phyloP scores from a whole-genome alignment of 1,139 yeast species.

The Debaryomyces udenii region DNA sequence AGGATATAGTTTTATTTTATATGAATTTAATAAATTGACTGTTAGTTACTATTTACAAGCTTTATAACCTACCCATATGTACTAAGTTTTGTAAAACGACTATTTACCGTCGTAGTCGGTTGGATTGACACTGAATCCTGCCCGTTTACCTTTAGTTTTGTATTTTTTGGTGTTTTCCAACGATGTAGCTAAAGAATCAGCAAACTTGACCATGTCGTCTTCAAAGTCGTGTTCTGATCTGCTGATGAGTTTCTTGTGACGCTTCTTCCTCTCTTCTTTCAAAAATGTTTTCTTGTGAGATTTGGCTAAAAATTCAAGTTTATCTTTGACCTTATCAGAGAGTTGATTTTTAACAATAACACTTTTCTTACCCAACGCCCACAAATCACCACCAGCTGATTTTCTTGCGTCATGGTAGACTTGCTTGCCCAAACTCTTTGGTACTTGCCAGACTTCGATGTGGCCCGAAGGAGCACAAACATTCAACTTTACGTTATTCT shows the following conservation, averaged over 20 bases:
- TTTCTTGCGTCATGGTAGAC: slow-evolving; percentile 91
- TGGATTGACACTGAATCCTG: slow-evolving; percentile 32
- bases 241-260: slow-evolving; percentile 43
- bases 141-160: slow-evolving; percentile 35
- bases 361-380: slow-evolving; percentile 82
- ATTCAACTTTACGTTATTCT: slow-evolving; percentile 80
- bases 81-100: background rate
- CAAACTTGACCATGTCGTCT: slow-evolving; percentile 33
- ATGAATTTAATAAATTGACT: slow-evolving; percentile 2
- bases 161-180: slow-evolving; percentile 40
- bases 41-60: slow-evolving; percentile 12
- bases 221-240: slow-evolving; percentile 37
- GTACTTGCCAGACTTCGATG: slow-evolving; percentile 84
- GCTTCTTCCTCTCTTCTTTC: slow-evolving; percentile 46
- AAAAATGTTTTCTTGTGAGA: slow-evolving; percentile 45
- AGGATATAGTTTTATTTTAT: slow-evolving; percentile 1
- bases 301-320: slow-evolving; percentile 41
- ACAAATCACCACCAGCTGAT: slow-evolving; percentile 79
- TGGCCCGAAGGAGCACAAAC: slow-evolving; percentile 80
- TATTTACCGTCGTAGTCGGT: slow-evolving; percentile 28
- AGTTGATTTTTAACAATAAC: slow-evolving; percentile 42
- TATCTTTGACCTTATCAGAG: slow-evolving; percentile 34
- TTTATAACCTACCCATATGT: slow-evolving; percentile 7
- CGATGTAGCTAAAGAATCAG: slow-evolving; percentile 40
- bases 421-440: slow-evolving; percentile 75